phyloP scores from a whole-genome alignment of 768 basidiomycete genomes.

The Mycena kentingensis region DNA sequence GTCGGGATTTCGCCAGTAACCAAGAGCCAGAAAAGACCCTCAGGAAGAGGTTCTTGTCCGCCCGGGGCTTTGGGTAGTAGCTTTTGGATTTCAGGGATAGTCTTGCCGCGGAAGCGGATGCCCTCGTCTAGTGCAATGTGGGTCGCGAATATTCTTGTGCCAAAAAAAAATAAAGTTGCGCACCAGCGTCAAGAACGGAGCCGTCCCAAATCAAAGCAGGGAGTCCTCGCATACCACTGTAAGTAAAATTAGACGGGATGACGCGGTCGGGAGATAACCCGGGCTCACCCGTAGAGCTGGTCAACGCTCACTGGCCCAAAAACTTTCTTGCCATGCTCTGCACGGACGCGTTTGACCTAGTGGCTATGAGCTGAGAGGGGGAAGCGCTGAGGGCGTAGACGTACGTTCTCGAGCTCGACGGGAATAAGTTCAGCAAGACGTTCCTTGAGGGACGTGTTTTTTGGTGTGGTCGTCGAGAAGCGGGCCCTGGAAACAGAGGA shows the following conservation, averaged over 20 bases:
- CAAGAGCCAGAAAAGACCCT: slow-evolving; percentile 94
- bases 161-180: slow-evolving; percentile 26
- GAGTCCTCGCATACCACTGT: slow-evolving; percentile 83
- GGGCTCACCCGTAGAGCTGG: slow-evolving; percentile 80
- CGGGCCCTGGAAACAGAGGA: slow-evolving; percentile 50
- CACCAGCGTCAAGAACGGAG: slow-evolving; percentile 92
- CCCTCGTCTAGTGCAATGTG: slow-evolving; percentile 72
- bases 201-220: slow-evolving; percentile 98
- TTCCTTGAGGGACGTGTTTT: slow-evolving; percentile 84
- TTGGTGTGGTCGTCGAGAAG: slow-evolving; percentile 65
- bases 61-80: slow-evolving; percentile 87
- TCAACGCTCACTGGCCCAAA: slow-evolving; percentile 92
- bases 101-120: slow-evolving; percentile 96
- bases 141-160: not conserved
- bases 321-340: slow-evolving; percentile 86
- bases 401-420: slow-evolving; percentile 72
- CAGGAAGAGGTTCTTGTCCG: slow-evolving; percentile 89
- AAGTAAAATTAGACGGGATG: slow-evolving; percentile 13
- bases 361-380: slow-evolving; percentile 8
- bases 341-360: slow-evolving; percentile 82
- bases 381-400: slow-evolving; percentile 21
- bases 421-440: slow-evolving; percentile 93
- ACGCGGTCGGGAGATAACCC: not conserved
- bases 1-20: slow-evolving; percentile 95
- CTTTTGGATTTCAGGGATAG: slow-evolving; percentile 86